Evolutionary conservation across 352 stramenopile species (phyloP).

Genomic region (Phytophthora fragariae): DNA sequence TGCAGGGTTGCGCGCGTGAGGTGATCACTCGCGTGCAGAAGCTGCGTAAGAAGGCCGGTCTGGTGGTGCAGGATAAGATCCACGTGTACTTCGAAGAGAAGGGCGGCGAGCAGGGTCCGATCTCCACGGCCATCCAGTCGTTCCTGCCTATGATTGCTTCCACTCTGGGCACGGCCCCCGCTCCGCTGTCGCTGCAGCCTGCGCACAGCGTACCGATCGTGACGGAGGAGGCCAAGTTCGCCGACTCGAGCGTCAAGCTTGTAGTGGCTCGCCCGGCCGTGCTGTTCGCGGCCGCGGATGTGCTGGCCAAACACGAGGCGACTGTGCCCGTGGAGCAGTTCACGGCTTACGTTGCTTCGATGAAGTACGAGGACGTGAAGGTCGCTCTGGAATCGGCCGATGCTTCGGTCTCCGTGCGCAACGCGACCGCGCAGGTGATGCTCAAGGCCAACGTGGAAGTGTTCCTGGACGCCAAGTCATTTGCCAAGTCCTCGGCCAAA

Average conservation of each 20-base stretch:
- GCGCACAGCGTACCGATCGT: conserved; percentile 75
- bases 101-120: conserved; percentile 52
- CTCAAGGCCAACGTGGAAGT: conserved; percentile 69
- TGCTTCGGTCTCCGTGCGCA: conserved; percentile 55
- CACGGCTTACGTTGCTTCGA: conserved; percentile 74
- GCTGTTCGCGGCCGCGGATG: conserved; percentile 65
- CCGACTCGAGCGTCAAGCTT: conserved; percentile 71
- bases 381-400: conserved; percentile 42
- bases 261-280: conserved; percentile 76
- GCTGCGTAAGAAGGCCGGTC: conserved; percentile 96
- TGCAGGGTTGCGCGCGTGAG: conserved; percentile 94
- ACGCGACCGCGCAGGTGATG: conserved; percentile 49
- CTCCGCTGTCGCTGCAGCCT: conserved; percentile 67
- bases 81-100: conserved; percentile 95
- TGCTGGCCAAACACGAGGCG: conserved; percentile 54
- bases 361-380: conserved; percentile 87
- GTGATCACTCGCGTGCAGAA: conserved; percentile 99
- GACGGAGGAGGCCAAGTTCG: conserved; percentile 72
- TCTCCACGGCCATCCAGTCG: conserved; percentile 68
- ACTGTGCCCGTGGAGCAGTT: conserved; percentile 55
- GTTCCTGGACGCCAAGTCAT: conserved; percentile 80
- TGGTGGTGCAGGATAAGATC: conserved; percentile 96
- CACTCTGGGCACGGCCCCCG: conserved; percentile 67
- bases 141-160: conserved; percentile 66
- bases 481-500: conserved; percentile 49